phyloP scores from a whole-genome alignment of 371 early-diverging fungal species.

The Enterospora canceri region DNA sequence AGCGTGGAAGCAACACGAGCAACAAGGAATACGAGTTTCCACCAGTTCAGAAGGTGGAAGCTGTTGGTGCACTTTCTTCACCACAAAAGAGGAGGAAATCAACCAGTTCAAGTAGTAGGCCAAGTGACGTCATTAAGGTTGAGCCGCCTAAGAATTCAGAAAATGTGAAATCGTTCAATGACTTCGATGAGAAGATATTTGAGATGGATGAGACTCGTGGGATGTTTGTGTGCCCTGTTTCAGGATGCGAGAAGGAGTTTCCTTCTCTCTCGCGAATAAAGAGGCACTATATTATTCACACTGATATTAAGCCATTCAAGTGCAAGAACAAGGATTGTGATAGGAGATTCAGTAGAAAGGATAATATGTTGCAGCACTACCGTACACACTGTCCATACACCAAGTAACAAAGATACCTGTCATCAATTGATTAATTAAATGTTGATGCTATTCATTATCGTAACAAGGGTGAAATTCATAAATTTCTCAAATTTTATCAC shows the following conservation, averaged over 20 bases:
- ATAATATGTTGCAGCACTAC: slow-evolving; percentile 59
- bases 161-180: slow-evolving; percentile 34
- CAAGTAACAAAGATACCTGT: not conserved
- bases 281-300: slow-evolving; percentile 58
- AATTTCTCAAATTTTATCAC: not conserved
- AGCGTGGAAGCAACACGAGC: not conserved
- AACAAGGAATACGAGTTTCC: too few species aligned
- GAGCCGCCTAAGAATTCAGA: not conserved
- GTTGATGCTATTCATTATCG: not conserved
- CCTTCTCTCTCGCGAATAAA: slow-evolving; percentile 54
- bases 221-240: slow-evolving; percentile 46
- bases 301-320: slow-evolving; percentile 55
- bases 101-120: not conserved
- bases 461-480: not conserved
- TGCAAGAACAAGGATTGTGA: slow-evolving; percentile 54
- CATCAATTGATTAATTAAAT: not conserved
- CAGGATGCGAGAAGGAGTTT: slow-evolving; percentile 50
- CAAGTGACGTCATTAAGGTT: not conserved
- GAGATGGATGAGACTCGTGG: slow-evolving; percentile 15
- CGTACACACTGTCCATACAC: slow-evolving; percentile 49
- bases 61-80: too few species aligned
- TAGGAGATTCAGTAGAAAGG: slow-evolving; percentile 56
- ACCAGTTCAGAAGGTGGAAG: too few species aligned
- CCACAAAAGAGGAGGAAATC: too few species aligned
- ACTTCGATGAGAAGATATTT: slow-evolving; percentile 47